These are phyloP conservation scores for Candida easanensis DNA, from an alignment of 805 yeast genomes.

Conservation along the genomic window DNA sequence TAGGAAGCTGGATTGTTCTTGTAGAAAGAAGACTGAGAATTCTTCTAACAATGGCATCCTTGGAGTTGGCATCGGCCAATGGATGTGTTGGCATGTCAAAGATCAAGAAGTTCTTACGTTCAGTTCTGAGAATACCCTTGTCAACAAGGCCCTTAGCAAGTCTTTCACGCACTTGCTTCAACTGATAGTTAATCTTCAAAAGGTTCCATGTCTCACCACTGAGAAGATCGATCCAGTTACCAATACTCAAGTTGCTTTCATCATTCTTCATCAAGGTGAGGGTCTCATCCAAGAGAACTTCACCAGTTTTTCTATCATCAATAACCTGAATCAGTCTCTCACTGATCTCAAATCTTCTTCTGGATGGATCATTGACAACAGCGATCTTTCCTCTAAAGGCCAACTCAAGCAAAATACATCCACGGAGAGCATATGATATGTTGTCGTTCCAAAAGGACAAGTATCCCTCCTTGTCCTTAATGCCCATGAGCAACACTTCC, in stretches of 20 bases:
- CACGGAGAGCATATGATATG: constrained; percentile 93
- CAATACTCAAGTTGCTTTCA: constrained; percentile 72
- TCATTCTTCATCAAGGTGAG: constrained; percentile 84
- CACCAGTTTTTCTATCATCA: constrained; percentile 88
- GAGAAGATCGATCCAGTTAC: constrained; percentile 90
- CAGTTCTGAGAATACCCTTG: constrained; percentile 94
- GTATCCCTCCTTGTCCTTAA: constrained; percentile 95
- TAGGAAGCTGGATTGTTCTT: constrained; percentile 60
- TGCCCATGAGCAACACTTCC: constrained; percentile 88
- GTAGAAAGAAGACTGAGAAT: constrained; percentile 66
- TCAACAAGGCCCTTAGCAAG: constrained; percentile 96
- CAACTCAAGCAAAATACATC: constrained; percentile 87
- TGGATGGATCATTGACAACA: constrained; percentile 87
- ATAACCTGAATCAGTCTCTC: constrained; percentile 87
- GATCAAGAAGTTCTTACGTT: constrained; percentile 86
- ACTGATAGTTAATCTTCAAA: constrained; percentile 89
- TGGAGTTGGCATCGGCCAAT: constrained; percentile 78
- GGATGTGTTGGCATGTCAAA: constrained; percentile 99
- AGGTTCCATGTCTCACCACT: constrained; percentile 98
- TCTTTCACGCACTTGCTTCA: constrained; percentile 96
- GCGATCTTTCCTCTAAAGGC: constrained; percentile 88
- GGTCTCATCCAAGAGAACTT: constrained; percentile 91
- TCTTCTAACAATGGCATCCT: constrained; percentile 75
- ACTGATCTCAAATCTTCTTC: constrained; percentile 82
- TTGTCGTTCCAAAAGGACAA: constrained; percentile 98